Conservation (phyloP, 176 grass and related monocot genomes). For the Cocos nucifera region DNA sequence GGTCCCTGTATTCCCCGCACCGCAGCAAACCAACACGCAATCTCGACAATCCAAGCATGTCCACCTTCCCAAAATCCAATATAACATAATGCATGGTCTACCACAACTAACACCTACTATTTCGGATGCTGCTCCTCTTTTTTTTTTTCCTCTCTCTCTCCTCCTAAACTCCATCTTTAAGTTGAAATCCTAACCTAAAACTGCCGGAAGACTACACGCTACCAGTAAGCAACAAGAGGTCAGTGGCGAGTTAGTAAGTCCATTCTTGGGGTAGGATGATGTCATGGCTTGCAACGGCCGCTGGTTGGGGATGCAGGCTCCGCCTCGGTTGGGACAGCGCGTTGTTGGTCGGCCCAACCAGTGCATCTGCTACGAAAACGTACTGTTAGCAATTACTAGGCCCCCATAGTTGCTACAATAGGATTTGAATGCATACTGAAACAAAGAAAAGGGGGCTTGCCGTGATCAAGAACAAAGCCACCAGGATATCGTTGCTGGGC, state of each 20-base stretch:
- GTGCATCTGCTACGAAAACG: conserved; percentile 24
- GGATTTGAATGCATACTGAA: accelerated
- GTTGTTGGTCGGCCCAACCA: conserved; percentile 55
- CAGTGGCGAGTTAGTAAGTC: conserved; percentile 11
- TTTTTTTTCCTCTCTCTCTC: not conserved
- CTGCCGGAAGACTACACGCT: not conserved
- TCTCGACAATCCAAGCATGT: conserved; percentile 10
- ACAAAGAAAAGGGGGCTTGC: not conserved
- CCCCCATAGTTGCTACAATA: not conserved
- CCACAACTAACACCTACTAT: conserved; percentile 16
- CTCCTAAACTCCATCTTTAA: too few relatives aligned
- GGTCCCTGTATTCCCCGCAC: conserved; percentile 4
- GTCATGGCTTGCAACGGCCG: conserved; percentile 2
- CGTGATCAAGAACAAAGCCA: conserved; percentile 47
- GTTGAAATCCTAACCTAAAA: conserved; percentile 25
- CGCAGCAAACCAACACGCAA: not conserved
- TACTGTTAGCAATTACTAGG: not conserved
- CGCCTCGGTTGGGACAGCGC: conserved; percentile 43
- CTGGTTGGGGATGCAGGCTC: not conserved
- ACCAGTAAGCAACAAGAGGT: not conserved
- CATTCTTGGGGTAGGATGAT: conserved; percentile 3
- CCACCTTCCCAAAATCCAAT: conserved; percentile 34
- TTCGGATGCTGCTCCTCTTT: conserved; percentile 24
- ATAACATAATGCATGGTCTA: conserved; percentile 21
- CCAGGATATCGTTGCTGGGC: conserved; percentile 58